Conservation (phyloP, 495 filamentous ascomycete genomes). For the Cercophora scortea region DNA sequence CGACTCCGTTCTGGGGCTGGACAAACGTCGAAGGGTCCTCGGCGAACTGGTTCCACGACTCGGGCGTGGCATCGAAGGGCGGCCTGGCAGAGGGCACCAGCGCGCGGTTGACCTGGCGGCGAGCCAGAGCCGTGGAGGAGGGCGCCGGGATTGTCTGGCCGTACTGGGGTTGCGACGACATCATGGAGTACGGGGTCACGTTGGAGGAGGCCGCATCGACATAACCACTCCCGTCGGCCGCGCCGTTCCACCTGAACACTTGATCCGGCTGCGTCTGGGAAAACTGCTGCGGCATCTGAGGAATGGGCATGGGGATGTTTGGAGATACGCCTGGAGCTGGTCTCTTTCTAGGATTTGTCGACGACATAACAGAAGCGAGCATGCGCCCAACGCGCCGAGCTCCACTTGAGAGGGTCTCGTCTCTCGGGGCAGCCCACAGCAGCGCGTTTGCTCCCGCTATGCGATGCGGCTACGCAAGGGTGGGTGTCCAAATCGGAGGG, state of each 20-base stretch:
- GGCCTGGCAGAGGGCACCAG: slow-evolving; percentile 40
- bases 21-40: slow-evolving; percentile 36
- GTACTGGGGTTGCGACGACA: slow-evolving; percentile 38
- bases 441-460: too few relatives aligned
- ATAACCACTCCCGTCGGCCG: slow-evolving; percentile 21
- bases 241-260: slow-evolving; percentile 31
- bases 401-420: background rate
- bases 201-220: slow-evolving; percentile 22
- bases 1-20: slow-evolving; percentile 24
- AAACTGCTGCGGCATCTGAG: slow-evolving; percentile 35
- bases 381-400: slow-evolving; percentile 11
- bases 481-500: too few relatives aligned
- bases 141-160: slow-evolving; percentile 21
- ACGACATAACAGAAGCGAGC: slow-evolving; percentile 35
- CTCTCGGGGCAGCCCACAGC: too few relatives aligned
- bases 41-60: slow-evolving; percentile 40
- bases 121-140: slow-evolving; percentile 57
- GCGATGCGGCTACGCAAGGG: too few relatives aligned
- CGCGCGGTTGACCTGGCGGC: slow-evolving; percentile 56
- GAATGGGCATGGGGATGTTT: slow-evolving; percentile 41
- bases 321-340: slow-evolving; percentile 64
- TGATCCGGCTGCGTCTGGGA: slow-evolving; percentile 30
- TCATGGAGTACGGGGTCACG: slow-evolving; percentile 35
- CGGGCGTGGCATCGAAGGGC: slow-evolving; percentile 35
- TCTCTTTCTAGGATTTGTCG: slow-evolving; percentile 58